A percentile compares a stretch with the other conserved stretches of the same genome.
phyloP scores from a whole-genome alignment of 345 rosid species.

The Salix caprea region DNA sequence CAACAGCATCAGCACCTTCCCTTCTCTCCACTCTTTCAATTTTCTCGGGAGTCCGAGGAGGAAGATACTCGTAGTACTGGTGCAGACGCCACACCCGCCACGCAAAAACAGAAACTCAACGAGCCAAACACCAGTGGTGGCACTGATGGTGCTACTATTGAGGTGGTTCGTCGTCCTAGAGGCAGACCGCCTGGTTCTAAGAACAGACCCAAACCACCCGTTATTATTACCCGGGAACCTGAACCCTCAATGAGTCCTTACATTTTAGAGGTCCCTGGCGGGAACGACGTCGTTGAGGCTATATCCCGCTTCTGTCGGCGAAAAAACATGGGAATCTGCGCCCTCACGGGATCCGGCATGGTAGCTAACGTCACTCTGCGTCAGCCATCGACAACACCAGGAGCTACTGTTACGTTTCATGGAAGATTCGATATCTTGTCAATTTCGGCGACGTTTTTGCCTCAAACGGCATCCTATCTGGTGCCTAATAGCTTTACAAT shows the following conservation, averaged over 20 bases:
- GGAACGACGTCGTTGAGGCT: constrained; percentile 67
- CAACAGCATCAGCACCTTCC: constrained; percentile 29
- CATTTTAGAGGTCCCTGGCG: constrained; percentile 73
- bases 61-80: constrained; percentile 18
- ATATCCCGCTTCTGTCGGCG: constrained; percentile 67
- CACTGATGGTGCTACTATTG: constrained; percentile 64
- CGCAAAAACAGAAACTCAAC: background rate
- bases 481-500: constrained; percentile 54
- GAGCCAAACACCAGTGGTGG: constrained; percentile 9
- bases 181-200: constrained; percentile 93
- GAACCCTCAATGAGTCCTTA: constrained; percentile 82
- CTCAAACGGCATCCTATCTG: constrained; percentile 42
- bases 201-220: constrained; percentile 75
- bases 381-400: constrained; percentile 73
- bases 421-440: constrained; percentile 88
- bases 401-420: constrained; percentile 73
- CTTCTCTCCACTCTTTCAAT: constrained; percentile 46
- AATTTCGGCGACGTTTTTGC: constrained; percentile 70
- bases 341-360: constrained; percentile 80
- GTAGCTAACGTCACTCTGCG: constrained; percentile 82
- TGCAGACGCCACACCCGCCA: background rate
- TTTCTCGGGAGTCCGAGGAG: constrained; percentile 36
- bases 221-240: constrained; percentile 53
- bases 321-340: constrained; percentile 51
- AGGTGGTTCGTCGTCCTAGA: constrained; percentile 70